Evolutionary conservation across 2,329 filamentous ascomycete species (phyloP).

Genomic region (Xylaria sp.): DNA sequence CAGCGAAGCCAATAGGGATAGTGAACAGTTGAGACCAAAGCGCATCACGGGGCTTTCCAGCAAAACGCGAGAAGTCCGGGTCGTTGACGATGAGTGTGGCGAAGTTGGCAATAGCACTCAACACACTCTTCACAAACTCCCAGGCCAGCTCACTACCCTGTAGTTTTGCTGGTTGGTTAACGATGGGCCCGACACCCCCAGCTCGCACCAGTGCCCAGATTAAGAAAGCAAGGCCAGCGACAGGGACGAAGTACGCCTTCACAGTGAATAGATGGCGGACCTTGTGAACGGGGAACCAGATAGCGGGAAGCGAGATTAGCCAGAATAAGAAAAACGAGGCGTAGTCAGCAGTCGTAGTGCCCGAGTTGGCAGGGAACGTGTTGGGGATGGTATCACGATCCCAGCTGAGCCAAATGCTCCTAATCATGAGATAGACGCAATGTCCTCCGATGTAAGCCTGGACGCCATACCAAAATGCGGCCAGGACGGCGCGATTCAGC

Average conservation of each 20-base stretch:
- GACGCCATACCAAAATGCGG: conserved; percentile 87
- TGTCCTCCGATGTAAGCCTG: conserved; percentile 84
- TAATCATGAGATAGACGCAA: conserved; percentile 89
- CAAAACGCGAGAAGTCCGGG: conserved; percentile 86
- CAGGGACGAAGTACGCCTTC: conserved; percentile 83
- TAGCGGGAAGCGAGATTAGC: conserved; percentile 77
- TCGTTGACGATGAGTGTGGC: conserved; percentile 84
- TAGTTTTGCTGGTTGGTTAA: conserved; percentile 68
- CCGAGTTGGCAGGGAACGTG: conserved; percentile 66
- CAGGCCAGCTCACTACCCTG: conserved; percentile 75
- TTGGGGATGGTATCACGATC: conserved; percentile 67
- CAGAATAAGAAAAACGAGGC: conserved; percentile 88
- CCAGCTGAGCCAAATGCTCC: conserved; percentile 78
- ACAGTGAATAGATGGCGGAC: conserved; percentile 89
- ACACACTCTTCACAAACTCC: conserved; percentile 83
- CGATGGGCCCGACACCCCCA: conserved; percentile 81
- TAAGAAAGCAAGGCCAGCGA: conserved; percentile 83
- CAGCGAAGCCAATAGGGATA: conserved; percentile 71
- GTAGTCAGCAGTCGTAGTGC: conserved; percentile 76
- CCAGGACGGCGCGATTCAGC: conserved; percentile 85
- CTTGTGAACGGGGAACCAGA: conserved; percentile 89
- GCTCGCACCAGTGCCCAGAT: conserved; percentile 85
- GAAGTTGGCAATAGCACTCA: conserved; percentile 90
- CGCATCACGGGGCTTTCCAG: conserved; percentile 74
- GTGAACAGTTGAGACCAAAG: conserved; percentile 80